Conservation (phyloP, 2,329 filamentous ascomycete genomes). For the Graphiopsis chlorocephala region DNA sequence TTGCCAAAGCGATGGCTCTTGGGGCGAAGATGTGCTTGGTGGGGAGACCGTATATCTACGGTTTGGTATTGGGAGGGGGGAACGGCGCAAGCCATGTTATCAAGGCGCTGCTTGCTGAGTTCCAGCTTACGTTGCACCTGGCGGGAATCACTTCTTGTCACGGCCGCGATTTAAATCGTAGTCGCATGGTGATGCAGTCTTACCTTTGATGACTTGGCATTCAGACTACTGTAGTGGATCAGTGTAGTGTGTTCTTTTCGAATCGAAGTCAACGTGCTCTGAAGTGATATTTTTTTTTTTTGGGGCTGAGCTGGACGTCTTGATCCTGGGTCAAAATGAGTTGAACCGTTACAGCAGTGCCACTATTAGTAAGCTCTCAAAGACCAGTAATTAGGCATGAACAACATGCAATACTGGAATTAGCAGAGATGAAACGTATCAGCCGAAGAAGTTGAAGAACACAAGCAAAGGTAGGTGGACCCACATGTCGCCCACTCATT, state of each 20-base stretch:
- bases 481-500: background rate
- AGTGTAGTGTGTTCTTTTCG: too few relatives aligned
- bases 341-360: too few relatives aligned
- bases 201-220: background rate
- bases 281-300: too few relatives aligned
- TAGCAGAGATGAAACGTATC: background rate
- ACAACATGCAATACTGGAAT: background rate
- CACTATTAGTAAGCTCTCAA: too few relatives aligned
- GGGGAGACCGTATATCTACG: constrained; percentile 59
- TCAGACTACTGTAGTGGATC: too few relatives aligned
- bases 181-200: background rate
- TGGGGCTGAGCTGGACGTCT: too few relatives aligned
- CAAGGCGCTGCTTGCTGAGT: constrained; percentile 20
- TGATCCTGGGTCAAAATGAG: too few relatives aligned
- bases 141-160: constrained; percentile 8
- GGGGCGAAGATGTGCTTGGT: constrained; percentile 60
- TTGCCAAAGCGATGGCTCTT: constrained; percentile 51
- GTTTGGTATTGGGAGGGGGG: constrained; percentile 55
- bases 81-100: constrained; percentile 49
- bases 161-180: background rate
- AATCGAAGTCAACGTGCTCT: too few relatives aligned
- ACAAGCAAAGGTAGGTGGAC: background rate
- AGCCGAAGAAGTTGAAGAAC: background rate
- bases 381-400: too few relatives aligned
- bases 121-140: constrained; percentile 23